Base-by-base conservation (phyloP, 805 yeast genomes). In the Phaffomyces opuntiae region DNA sequence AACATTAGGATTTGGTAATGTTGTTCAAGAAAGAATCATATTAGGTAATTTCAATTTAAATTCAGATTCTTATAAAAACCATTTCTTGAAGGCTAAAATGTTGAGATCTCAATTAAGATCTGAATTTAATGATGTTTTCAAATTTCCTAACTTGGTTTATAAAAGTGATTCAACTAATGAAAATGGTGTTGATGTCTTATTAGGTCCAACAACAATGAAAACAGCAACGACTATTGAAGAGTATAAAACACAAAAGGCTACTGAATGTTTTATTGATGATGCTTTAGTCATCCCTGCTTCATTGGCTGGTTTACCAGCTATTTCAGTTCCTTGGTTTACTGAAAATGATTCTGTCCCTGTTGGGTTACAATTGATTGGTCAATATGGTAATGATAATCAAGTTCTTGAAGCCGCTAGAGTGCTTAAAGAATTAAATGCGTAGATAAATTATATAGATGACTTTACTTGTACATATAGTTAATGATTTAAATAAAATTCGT, bases 241-340 rank as follows among this genome's bases (percentile, higher is more conserved):
- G n/a, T 75, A 70, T 45, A 67, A 71, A 21, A 54, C 61, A 7
- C 60, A 66, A 9, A 67, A 74, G 38, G 74, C 83, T 3, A 69
- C 83, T 5, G 78, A 78, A 39, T 74, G 83, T 16, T 89, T 85
- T 55, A 70, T 83, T 44, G 86, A 88, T 61, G 99, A 93, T 63
- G 78, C 85, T 0, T 72, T 89, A 46, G 87, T 96, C 0, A 84
- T 89, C 5, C 97, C 99, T 0, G 85, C 93, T 36, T 89, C 96
- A 1, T 65, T 95, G 47, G 95, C 96, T 0, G 98, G 98, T 0
- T 62, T 91, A 2, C 99, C 99, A 1, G 78, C 96, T 0, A 72
- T 91, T 11, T 75, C 84, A 2, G 67, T 90, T 3, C 99, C 99
- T 0, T 72, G 74, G 54, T 56, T 51, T 12, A 21, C 36, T 12